Conservation (phyloP, 768 basidiomycete species). For the Lentinus brumalis region DNA sequence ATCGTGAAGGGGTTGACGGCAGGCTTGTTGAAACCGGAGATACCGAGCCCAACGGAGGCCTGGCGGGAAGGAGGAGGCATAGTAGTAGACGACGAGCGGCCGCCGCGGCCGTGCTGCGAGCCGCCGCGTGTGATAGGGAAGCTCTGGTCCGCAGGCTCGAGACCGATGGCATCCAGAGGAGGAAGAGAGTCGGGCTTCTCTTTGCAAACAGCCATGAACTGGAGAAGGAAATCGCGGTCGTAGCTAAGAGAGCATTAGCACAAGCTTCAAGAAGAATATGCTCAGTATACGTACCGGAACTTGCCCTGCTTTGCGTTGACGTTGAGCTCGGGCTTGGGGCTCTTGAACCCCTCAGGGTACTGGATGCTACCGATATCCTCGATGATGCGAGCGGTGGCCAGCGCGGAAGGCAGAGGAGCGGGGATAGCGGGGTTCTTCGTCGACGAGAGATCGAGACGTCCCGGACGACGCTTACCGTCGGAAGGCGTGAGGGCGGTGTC, state of each 20-base stretch:
- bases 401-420: conserved; percentile 58
- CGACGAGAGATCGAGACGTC: conserved; percentile 67
- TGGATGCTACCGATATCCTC: conserved; percentile 74
- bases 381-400: conserved; percentile 84
- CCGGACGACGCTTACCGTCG: conserved; percentile 61
- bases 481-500: conserved; percentile 54
- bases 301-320: conserved; percentile 82
- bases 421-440: conserved; percentile 47
- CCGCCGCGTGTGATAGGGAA: conserved; percentile 60
- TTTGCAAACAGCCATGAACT: conserved; percentile 93
- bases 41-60: conserved; percentile 51
- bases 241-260: conserved; percentile 55
- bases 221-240: conserved; percentile 95
- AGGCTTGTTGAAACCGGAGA: conserved; percentile 38
- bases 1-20: conserved; percentile 47
- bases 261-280: not conserved
- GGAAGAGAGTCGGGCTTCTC: conserved; percentile 93
- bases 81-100: conserved; percentile 52
- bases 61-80: conserved; percentile 47
- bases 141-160: conserved; percentile 72
- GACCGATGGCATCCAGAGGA: conserved; percentile 86
- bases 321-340: conserved; percentile 86
- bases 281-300: conserved; percentile 61
- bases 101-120: conserved; percentile 56
- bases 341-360: conserved; percentile 83